phyloP scores from a whole-genome alignment of 495 filamentous ascomycete species.

The Xylaria nigripes region DNA sequence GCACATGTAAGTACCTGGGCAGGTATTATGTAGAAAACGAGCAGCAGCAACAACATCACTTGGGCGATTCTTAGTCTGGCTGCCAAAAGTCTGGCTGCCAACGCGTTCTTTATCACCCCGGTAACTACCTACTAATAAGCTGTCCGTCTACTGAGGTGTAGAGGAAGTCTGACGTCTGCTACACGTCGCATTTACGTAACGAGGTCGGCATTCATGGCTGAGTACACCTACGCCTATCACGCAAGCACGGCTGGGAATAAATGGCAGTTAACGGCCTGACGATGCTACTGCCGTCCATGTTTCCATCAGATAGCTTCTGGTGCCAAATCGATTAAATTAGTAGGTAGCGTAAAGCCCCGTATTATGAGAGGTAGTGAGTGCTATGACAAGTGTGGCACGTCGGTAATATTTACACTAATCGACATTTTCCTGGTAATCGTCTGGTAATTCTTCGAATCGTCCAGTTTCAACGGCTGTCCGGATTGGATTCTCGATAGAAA shows the following conservation, averaged over 20 bases:
- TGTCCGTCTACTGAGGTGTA: too few species aligned
- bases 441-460: conserved; percentile 63
- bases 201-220: background rate
- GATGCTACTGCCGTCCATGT: background rate
- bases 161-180: background rate
- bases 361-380: background rate
- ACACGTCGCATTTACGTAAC: background rate
- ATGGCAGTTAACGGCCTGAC: background rate
- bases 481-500: conserved; percentile 81
- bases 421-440: conserved; percentile 35
- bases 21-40: too few species aligned
- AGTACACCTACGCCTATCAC: background rate
- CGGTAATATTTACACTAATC: conserved; percentile 17
- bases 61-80: too few species aligned
- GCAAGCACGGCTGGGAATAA: background rate
- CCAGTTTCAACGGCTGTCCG: conserved; percentile 66
- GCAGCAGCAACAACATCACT: too few species aligned
- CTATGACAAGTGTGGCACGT: background rate
- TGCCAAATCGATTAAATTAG: background rate
- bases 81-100: too few species aligned
- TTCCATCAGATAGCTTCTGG: background rate
- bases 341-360: background rate
- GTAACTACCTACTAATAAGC: too few species aligned
- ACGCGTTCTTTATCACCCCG: background rate
- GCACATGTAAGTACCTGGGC: too few species aligned